These are phyloP conservation scores for Mrakia blollopis DNA, from an alignment of 768 basidiomycete genomes.

Conservation along the genomic window DNA sequence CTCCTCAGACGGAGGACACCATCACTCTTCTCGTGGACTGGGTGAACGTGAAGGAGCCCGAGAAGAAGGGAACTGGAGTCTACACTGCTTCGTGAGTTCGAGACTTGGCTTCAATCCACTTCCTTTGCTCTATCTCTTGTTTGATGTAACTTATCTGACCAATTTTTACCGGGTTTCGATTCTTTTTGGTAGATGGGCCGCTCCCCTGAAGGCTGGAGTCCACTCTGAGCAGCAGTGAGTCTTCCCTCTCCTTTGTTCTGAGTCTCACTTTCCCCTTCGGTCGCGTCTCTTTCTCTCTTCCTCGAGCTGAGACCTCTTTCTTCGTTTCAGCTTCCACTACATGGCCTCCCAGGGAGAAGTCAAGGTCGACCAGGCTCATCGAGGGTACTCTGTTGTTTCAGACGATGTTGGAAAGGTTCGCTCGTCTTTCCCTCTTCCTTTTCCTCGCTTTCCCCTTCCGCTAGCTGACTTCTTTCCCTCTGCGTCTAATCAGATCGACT, in stretches of 20 bases:
- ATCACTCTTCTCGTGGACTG: slow-evolving; percentile 93
- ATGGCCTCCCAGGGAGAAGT: slow-evolving; percentile 71
- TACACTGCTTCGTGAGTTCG: slow-evolving; percentile 70
- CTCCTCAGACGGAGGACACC: slow-evolving; percentile 79
- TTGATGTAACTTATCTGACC: too few species aligned
- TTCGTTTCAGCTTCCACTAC: slow-evolving; percentile 49
- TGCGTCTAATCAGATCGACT: background rate
- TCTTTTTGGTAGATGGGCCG: slow-evolving; percentile 59
- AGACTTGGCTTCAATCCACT: background rate
- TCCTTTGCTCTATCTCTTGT: too few species aligned
- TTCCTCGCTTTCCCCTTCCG: background rate
- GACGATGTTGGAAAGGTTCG: slow-evolving; percentile 79
- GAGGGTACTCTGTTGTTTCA: slow-evolving; percentile 82
- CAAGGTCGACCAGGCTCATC: slow-evolving; percentile 85
- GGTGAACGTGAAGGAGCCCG: slow-evolving; percentile 70
- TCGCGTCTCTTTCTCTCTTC: too few species aligned
- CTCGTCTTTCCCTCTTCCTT: background rate
- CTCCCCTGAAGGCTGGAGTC: slow-evolving; percentile 77
- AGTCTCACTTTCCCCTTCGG: background rate
- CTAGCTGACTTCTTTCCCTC: background rate
- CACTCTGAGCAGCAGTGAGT: slow-evolving; percentile 70
- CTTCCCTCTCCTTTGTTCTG: background rate
- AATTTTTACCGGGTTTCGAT: background rate
- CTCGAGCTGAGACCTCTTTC: background rate
- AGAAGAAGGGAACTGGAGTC: slow-evolving; percentile 75